These are phyloP conservation scores for Boletus sp. DNA, from an alignment of 768 basidiomycete species.

Conservation along the genomic window DNA sequence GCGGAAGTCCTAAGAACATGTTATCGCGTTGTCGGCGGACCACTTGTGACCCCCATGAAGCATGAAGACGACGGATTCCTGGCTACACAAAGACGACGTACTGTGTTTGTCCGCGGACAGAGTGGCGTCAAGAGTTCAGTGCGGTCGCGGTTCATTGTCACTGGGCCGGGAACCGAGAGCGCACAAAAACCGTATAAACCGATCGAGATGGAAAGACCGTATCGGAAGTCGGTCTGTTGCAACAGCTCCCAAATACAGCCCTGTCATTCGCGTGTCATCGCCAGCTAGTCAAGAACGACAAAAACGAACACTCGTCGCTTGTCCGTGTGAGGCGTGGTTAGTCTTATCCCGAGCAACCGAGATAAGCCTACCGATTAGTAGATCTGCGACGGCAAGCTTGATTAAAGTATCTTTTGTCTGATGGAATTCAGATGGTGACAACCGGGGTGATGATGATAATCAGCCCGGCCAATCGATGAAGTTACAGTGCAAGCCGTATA, in stretches of 20 bases:
- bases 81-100: not conserved
- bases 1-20: conserved; percentile 1
- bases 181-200: not conserved
- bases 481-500: too few species aligned
- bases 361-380: not conserved
- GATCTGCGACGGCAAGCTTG: not conserved
- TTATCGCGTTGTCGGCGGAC: not conserved
- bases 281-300: not conserved
- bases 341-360: not conserved
- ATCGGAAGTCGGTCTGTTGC: not conserved
- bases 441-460: not conserved
- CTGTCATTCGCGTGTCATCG: not conserved
- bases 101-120: conserved; percentile 17
- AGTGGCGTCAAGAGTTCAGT: not conserved
- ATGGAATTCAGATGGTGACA: not conserved
- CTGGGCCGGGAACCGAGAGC: not conserved
- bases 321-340: not conserved
- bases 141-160: not conserved
- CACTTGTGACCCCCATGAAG: not conserved
- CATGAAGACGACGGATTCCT: conserved; percentile 1
- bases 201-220: not conserved
- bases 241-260: not conserved
- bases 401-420: too few species aligned
- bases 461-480: not conserved
- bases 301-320: not conserved